phyloP scores from a whole-genome alignment of 2,329 filamentous ascomycete genomes.

The Aspergillus ruber region DNA sequence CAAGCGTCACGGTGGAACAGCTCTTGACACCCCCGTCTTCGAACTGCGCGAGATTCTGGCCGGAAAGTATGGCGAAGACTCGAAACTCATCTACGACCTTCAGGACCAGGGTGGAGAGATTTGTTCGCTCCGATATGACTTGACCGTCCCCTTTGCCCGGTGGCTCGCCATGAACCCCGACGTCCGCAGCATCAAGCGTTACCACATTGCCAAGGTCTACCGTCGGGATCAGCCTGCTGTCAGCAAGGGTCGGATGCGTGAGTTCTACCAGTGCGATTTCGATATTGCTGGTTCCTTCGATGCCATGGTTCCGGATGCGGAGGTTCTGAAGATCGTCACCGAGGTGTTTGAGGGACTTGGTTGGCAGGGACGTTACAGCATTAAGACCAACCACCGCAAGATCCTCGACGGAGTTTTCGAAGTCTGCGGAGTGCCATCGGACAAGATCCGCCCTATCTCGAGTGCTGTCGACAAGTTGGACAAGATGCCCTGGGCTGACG shows the following conservation, averaged over 20 bases:
- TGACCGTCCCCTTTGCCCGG: conserved; percentile 84
- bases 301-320: conserved; percentile 85
- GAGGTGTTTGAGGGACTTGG: conserved; percentile 80
- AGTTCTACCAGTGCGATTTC: conserved; percentile 97
- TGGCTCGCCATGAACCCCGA: conserved; percentile 88
- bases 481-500: conserved; percentile 84
- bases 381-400: conserved; percentile 93
- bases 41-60: conserved; percentile 80
- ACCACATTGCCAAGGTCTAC: conserved; percentile 92
- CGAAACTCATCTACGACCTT: conserved; percentile 85
- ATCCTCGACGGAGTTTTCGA: conserved; percentile 89
- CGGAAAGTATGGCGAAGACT: conserved; percentile 89
- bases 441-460: conserved; percentile 83
- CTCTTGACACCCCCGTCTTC: conserved; percentile 77
- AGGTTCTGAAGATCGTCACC: conserved; percentile 75
- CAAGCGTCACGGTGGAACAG: conserved; percentile 73
- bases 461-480: conserved; percentile 95
- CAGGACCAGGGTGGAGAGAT: conserved; percentile 82
- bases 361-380: conserved; percentile 68
- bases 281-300: conserved; percentile 86
- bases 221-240: conserved; percentile 76
- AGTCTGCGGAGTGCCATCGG: conserved; percentile 78
- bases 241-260: conserved; percentile 85
- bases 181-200: conserved; percentile 80
- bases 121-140: conserved; percentile 76